These are phyloP conservation scores for Solanum acaule DNA, from an alignment of 257 asterid genomes.

Conservation along the genomic window DNA sequence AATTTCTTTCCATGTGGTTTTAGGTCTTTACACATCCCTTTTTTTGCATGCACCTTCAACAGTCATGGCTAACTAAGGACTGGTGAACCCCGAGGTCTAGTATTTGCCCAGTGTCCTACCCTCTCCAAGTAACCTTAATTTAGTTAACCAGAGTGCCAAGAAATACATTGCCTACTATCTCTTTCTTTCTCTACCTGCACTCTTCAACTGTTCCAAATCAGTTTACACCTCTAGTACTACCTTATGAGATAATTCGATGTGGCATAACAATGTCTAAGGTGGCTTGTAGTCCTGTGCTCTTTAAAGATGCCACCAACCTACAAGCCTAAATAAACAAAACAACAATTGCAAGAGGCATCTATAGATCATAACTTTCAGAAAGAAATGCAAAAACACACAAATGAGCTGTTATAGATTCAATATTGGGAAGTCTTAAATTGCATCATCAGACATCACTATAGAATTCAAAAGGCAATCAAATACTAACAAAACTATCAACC, in stretches of 20 bases:
- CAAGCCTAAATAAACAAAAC: background rate
- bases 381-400: background rate
- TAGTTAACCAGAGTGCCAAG: background rate
- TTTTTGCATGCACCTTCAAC: background rate
- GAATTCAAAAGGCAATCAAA: background rate
- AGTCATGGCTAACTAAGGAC: background rate
- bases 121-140: background rate
- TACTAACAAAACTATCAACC: background rate
- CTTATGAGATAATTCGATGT: background rate
- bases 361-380: background rate
- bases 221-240: background rate
- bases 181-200: background rate
- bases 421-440: background rate
- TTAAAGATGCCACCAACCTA: background rate
- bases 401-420: background rate
- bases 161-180: background rate
- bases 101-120: background rate
- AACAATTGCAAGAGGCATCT: background rate
- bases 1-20: background rate
- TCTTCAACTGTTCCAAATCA: background rate
- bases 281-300: background rate
- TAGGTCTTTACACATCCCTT: background rate
- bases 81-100: background rate
- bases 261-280: background rate
- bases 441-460: background rate